Evolutionary conservation across 2,329 filamentous ascomycete genomes (phyloP), one percentile per base, ranked within the genome.

Genomic region (Albifimbria verrucaria): DNA sequence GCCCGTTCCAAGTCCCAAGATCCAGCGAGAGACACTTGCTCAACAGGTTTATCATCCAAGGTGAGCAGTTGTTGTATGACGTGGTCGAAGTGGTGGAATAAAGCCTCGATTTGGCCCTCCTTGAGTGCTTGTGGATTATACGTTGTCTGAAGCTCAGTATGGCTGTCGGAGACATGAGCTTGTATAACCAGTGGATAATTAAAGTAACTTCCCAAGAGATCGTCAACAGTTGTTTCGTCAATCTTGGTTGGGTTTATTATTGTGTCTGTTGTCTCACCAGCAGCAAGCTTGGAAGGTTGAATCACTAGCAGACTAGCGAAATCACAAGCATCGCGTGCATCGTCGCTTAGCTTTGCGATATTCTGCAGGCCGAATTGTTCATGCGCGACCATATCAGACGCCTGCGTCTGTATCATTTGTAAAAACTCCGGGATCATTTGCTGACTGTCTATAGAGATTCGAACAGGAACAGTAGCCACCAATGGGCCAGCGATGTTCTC

Each of bases 321-420:
- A 51, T 79, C 23, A 47, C 11, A 47, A 17, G 44, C 21, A 15
- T 25, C 11, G 20, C 26, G 15, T 4, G 76, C 73, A 51, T 82
- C 79, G 1, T 72, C 66, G 58, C 77, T 79, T 11, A 83, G 64
- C 21, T 75, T 72, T 9, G 80, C 77, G 52, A 84, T 83, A 53
- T 81, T 54, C 21, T 83, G 80, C 32, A 83, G 66, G 10, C 80
- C 81, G 42, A 79, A 72, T 61, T 88, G 83, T 61, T 88, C 80
- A 61, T 51, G 59, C 7, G 5, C 21, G 18, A 47, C 18, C 44
- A 47, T 47, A 10, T 25, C 23, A 4, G 23, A 17, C 51, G 57
- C 11, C 23, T 47, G 44, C 3, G 20, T n/a, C 18, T 47, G 44
- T 25, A 47, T 11, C 15, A 15, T 7, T 17, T 17, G 17, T 15